A percentile compares a stretch with the other conserved stretches of the same genome.
Conservation (phyloP, 805 yeast species). For the Saturnispora zaruensis region DNA sequence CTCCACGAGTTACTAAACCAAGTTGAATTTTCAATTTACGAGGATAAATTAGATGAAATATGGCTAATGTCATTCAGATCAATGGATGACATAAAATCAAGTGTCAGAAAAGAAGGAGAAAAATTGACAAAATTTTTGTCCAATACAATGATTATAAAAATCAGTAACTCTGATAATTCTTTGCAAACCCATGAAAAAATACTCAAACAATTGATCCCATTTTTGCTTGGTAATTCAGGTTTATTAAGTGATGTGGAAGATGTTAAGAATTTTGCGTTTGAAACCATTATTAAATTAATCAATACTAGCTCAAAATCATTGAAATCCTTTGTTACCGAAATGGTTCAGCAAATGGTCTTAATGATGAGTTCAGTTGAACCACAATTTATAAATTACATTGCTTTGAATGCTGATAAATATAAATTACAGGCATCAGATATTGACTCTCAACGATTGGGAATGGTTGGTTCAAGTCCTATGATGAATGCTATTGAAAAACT, state of each 20-base stretch:
- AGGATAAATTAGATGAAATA: constrained; percentile 47
- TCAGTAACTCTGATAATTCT: constrained; percentile 40
- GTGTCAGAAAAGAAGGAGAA: constrained; percentile 77
- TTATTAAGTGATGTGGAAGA: constrained; percentile 81
- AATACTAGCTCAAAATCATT: constrained; percentile 53
- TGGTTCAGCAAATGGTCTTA: constrained; percentile 59
- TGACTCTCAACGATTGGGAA: constrained; percentile 67
- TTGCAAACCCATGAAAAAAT: constrained; percentile 33
- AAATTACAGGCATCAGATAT: constrained; percentile 62
- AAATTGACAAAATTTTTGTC: constrained; percentile 61
- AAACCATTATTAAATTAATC: constrained; percentile 63
- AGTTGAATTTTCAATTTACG: constrained; percentile 46
- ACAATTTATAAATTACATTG: constrained; percentile 74
- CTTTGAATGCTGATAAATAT: constrained; percentile 83
- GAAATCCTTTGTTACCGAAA: constrained; percentile 56
- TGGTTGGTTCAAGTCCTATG: constrained; percentile 75
- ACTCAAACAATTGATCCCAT: constrained; percentile 59
- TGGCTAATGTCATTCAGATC: constrained; percentile 86
- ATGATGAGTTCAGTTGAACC: constrained; percentile 88
- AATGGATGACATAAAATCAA: constrained; percentile 90
- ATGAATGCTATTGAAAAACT: constrained; percentile 77
- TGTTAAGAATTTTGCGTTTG: constrained; percentile 64
- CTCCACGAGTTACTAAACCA: constrained; percentile 60
- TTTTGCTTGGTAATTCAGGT: constrained; percentile 71
- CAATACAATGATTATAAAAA: constrained; percentile 47